phyloP scores from a whole-genome alignment of 768 basidiomycete genomes.

The Amanita muscaria region DNA sequence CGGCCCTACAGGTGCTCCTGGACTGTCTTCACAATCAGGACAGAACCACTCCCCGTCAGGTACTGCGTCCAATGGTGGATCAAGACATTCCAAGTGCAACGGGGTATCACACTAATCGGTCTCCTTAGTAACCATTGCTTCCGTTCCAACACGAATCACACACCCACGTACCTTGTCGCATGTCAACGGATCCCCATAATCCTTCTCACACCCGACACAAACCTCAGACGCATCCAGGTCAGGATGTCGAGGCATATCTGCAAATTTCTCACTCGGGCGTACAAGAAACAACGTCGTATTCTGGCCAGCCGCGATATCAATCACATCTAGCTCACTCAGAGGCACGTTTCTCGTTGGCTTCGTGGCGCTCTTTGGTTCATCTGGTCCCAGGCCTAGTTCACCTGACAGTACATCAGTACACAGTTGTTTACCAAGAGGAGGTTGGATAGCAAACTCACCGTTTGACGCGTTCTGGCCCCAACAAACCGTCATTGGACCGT shows the following conservation, averaged over 20 bases:
- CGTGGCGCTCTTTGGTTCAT: conserved; percentile 80
- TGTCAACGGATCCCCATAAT: conserved; percentile 65
- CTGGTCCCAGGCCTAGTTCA: conserved; percentile 77
- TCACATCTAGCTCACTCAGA: conserved; percentile 70
- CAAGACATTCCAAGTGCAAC: conserved; percentile 77
- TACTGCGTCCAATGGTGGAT: conserved; percentile 64
- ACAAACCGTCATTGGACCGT: conserved; percentile 76
- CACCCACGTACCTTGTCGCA: conserved; percentile 71
- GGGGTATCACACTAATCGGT: conserved; percentile 65
- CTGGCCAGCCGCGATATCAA: conserved; percentile 76
- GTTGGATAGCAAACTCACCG: conserved; percentile 29
- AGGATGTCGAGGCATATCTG: conserved; percentile 78
- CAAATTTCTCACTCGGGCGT: conserved; percentile 60
- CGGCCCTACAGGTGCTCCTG: conserved; percentile 43
- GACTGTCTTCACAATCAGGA: conserved; percentile 55
- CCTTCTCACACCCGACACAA: conserved; percentile 66
- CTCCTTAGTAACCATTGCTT: conserved; percentile 19
- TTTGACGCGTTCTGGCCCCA: conserved; percentile 87
- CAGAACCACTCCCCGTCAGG: conserved; percentile 96
- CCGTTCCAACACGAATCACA: no score
- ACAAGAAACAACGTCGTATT: conserved; percentile 83
- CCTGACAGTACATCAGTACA: no score
- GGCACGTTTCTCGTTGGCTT: conserved; percentile 68
- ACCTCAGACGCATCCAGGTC: conserved; percentile 54
- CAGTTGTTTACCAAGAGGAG: no score